phyloP scores from a whole-genome alignment of 768 basidiomycete species.

The Naganishia vaughanmartiniae region DNA sequence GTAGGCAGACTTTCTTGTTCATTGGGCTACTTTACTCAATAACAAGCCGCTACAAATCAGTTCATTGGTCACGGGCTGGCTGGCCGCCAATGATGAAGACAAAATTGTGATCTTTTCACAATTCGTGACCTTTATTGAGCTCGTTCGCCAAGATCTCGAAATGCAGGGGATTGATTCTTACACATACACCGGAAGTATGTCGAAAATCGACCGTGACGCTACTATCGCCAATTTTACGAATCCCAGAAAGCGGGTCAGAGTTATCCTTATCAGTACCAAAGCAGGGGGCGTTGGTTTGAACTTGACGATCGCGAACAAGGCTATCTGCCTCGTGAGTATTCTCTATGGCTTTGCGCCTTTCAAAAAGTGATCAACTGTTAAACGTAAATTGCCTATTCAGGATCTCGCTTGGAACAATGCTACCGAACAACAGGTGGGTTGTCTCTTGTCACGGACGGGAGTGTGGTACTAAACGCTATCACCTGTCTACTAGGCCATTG shows the following conservation, averaged over 20 bases:
- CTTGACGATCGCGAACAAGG: slow-evolving; percentile 41
- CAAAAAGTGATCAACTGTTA: neutral
- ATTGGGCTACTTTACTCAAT: neutral
- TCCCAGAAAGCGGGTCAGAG: slow-evolving; percentile 37
- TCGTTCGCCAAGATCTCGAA: slow-evolving; percentile 65
- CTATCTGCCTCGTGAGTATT: slow-evolving; percentile 37
- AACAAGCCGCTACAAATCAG: slow-evolving; percentile 58
- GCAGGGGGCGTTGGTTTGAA: slow-evolving; percentile 52
- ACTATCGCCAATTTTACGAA: slow-evolving; percentile 45
- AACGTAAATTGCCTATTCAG: slow-evolving; percentile 1
- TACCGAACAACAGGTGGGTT: slow-evolving; percentile 40
- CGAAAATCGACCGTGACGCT: slow-evolving; percentile 42
- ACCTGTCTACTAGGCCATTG: slow-evolving; percentile 45
- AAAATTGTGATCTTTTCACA: slow-evolving; percentile 65
- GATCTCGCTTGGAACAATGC: slow-evolving; percentile 54
- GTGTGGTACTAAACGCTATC: neutral
- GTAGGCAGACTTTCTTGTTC: neutral
- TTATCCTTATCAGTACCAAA: slow-evolving; percentile 53
- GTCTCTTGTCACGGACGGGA: neutral
- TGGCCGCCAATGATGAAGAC: slow-evolving; percentile 50
- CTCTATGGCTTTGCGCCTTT: neutral
- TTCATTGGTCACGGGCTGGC: slow-evolving; percentile 57
- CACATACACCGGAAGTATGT: slow-evolving; percentile 52
- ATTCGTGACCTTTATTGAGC: slow-evolving; percentile 66
- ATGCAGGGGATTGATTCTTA: slow-evolving; percentile 51